Base-by-base conservation (phyloP, 495 filamentous ascomycete species). In the Gamarada debralockiae region DNA sequence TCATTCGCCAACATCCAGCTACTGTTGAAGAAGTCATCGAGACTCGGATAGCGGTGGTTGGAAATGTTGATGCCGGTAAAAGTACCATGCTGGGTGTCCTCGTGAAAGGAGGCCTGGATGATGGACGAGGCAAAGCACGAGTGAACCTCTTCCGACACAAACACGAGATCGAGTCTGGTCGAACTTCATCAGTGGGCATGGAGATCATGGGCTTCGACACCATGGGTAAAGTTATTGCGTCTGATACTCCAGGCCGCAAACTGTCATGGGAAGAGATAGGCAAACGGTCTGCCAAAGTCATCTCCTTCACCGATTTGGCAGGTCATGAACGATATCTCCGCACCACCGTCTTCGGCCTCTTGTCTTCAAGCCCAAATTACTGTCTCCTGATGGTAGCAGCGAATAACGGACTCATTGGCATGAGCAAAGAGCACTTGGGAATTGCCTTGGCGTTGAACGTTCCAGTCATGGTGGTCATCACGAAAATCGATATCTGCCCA, bases 171-270 rank as follows among this genome's bases (percentile, higher is more conserved):
- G 93, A 98, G 65, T 92, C 87, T 43, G 93, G 93, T 0, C 79
- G 93, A 52, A 98, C 93, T 6, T 93, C 87, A 67, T 97, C 95
- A 1, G 93, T 98, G 3, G 93, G 93, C 22, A 88, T 96, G 89
- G 93, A 98, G 68, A 98, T 98, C 43, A 93, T 98, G 89, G 93
- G 93, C 10, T 98, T 97, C 60, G 92, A 97, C 67, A 87, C 85
- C 52, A 79, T 77, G 48, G 93, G 95, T 15, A 86, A 96, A 23
- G 85, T 96, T 34, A 79, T 98, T 42, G 77, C 83, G 23, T 89
- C 86, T 22, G 82, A 82, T 44, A 85, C 87, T 0, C 86, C 91
- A 8, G 95, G 93, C 3, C 77, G 91, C 49, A 92, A 90, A 65
- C 72, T 98, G 22, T 90, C 90, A 18, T 98, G 93, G 93, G 93